These are phyloP conservation scores for Hypoxylon sp. DNA, from an alignment of 2,329 filamentous ascomycete genomes.

Conservation along the genomic window DNA sequence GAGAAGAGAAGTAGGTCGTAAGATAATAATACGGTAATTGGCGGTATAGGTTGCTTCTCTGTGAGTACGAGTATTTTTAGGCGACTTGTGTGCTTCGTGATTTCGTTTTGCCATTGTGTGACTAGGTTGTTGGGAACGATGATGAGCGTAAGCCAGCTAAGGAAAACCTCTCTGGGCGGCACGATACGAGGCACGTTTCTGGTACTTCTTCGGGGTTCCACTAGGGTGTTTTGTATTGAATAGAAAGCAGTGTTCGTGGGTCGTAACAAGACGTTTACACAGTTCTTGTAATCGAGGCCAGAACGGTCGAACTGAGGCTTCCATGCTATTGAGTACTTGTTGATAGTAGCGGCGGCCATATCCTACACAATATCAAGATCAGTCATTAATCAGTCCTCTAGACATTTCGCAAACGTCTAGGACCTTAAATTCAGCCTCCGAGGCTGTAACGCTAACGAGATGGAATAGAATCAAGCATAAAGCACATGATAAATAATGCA, in stretches of 20 bases:
- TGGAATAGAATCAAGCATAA: no score
- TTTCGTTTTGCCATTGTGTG: conserved; percentile 84
- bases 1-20: conserved; percentile 85
- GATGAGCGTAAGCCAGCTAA: conserved; percentile 77
- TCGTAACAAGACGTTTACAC: conserved; percentile 61
- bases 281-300: conserved; percentile 62
- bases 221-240: conserved; percentile 54
- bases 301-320: conserved; percentile 67
- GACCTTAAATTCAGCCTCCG: no score
- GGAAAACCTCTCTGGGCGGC: conserved; percentile 61
- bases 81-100: conserved; percentile 75
- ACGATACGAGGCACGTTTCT: conserved; percentile 47
- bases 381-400: no score
- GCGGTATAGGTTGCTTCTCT: conserved; percentile 63
- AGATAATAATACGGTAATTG: conserved; percentile 63
- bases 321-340: conserved; percentile 75
- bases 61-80: conserved; percentile 72
- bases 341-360: conserved; percentile 77
- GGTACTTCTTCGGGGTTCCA: conserved; percentile 50
- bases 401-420: no score
- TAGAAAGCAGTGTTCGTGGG: conserved; percentile 66
- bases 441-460: no score
- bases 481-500: no score
- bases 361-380: no score
- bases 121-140: conserved; percentile 86